Base-by-base conservation (phyloP, 352 stramenopile species). In the Nothophytophthora sp. region DNA sequence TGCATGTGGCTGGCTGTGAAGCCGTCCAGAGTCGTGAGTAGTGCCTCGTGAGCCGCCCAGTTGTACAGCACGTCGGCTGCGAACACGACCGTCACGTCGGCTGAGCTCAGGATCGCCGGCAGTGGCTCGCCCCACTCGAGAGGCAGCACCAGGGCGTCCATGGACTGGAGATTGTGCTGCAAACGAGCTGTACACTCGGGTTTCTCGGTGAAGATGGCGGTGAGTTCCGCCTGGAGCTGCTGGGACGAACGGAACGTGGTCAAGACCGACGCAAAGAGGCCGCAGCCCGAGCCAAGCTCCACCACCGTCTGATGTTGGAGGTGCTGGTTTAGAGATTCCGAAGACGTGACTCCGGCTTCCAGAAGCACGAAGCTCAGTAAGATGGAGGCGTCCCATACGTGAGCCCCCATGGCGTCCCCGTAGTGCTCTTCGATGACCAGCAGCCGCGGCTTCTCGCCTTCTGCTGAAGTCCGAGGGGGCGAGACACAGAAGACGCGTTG, bases 301-400 rank as follows among this genome's bases (percentile, higher is more conserved):
- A 82, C 44, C 38, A 81, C 66, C 3, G 30, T 27, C 12, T 30
- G 23, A n/a, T n/a, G n/a, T n/a, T n/a, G n/a, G n/a, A n/a, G n/a
- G n/a, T n/a, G n/a, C n/a, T n/a, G 33, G 9, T 37, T 3, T 35
- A 15, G 13, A 13, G 24, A 38, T 19, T 2, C 34, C 8, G 18
- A 5, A 10, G 15, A 13, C 4, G 2, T 19, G 4, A 40, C 48
- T 3, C 55, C 41, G 2, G 57, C 49, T 13, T 56, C 45, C 13
- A 63, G 15, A n/a, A 85, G 40, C 5, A 63, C 46, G 25, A 83
- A 67, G 20, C 65, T 63, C 12, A 90, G 58, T 33, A 77, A 58
- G 24, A 90, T 73, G 5, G 69, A 82, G 1, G 79, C 76, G 43
- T 90, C 79, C 79, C 79, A 90, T 15, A 88, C 50, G 39, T 88